Evolutionary conservation across 2,329 filamentous ascomycete genomes (phyloP), one percentile per base, ranked within the genome.

Genomic region (Cercospora canescens): DNA sequence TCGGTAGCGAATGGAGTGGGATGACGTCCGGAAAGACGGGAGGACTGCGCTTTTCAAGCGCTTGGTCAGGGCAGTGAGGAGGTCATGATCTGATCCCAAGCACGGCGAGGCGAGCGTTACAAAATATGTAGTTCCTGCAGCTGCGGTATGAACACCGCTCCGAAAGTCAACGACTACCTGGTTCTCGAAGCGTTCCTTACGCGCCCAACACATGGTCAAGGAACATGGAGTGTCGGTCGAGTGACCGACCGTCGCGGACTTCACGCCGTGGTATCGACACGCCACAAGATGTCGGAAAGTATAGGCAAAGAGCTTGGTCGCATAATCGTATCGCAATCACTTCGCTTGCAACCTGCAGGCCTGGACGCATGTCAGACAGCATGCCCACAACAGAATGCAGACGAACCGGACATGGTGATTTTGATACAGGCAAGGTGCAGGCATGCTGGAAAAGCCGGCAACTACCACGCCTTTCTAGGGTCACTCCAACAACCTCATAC

Each of bases 131-230:
- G 18, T 32, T 52, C 41, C 45, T 54, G 45, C 59, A 61, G 28
- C 59, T 54, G 41, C 59, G 59, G 59, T 24, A 61, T 61, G 59
- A 61, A 61, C 16, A 35, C 59, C 59, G 59, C 41, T 61, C 59
- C 59, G 59, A 61, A 21, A 50, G 26, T 52, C 45, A 12, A 48
- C 39, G 37, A 37, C 16, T 52, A 6, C 37, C 28, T 26, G 39
- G 24, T 16, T 24, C 24, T 28, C 14, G 45, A 52, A 14, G 45
- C 45, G 45, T 21, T 52, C 45, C 45, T 52, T 12, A 52, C 24
- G 7, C 24, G 24, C 26, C 24, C 24, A 6, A 28, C 24, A 52
- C 45, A 52, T 28, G 45, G 45, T 28, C 45, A 52, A 52, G 45
- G 45, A 26, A 16, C 26, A 28, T 52, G 26, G 12, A 28, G 45